Evolutionary conservation across 768 basidiomycete species (phyloP).

Genomic region (Termitomyces sp.): DNA sequence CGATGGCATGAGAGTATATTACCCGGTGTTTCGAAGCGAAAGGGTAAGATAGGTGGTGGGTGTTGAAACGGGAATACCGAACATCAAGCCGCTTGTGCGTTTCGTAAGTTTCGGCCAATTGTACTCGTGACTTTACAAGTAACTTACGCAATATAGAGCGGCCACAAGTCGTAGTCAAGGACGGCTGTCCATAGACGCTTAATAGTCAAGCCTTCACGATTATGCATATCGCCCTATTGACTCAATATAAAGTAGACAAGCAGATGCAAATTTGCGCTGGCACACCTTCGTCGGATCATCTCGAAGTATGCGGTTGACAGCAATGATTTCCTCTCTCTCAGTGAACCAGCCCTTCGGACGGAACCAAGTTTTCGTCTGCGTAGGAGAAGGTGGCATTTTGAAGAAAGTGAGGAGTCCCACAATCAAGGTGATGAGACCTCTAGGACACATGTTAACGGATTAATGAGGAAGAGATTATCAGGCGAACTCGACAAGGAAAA

Average conservation of each 20-base stretch:
- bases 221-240: constrained; percentile 59
- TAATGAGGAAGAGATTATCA: neutral
- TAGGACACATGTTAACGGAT: constrained; percentile 3
- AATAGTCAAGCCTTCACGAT: constrained; percentile 51
- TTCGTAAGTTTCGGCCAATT: neutral
- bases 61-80: constrained; percentile 42
- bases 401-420: constrained; percentile 53
- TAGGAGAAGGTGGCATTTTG: constrained; percentile 55
- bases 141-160: constrained; percentile 49
- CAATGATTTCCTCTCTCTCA: constrained; percentile 54
- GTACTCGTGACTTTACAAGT: neutral
- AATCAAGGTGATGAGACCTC: constrained; percentile 43
- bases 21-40: constrained; percentile 50
- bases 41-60: constrained; percentile 56
- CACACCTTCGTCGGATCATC: constrained; percentile 56
- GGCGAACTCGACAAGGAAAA: constrained; percentile 50
- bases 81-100: constrained; percentile 43
- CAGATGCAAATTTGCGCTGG: neutral
- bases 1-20: neutral
- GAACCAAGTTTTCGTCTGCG: constrained; percentile 53
- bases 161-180: constrained; percentile 64
- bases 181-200: constrained; percentile 47
- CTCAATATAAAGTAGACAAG: neutral
- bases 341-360: constrained; percentile 61
- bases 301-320: constrained; percentile 54